phyloP scores from a whole-genome alignment of 345 rosid species.

The Murraya paniculata region DNA sequence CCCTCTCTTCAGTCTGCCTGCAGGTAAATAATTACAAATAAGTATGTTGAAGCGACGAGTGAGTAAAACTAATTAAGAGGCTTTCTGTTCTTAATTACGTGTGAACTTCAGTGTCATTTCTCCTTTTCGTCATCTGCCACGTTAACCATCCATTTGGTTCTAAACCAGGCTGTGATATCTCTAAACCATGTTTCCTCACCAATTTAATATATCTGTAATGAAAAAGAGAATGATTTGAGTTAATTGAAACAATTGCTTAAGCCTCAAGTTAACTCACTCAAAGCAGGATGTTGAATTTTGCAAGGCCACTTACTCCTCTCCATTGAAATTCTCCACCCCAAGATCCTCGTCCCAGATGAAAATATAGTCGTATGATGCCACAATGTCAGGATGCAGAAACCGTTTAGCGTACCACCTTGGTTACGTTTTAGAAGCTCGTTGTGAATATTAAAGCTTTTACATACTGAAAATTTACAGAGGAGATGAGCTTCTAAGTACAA shows the following conservation, averaged over 20 bases:
- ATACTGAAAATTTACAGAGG: not conserved
- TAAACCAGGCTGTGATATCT: conserved; percentile 96
- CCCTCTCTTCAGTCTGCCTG: conserved; percentile 77
- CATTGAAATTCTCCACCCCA: conserved; percentile 78
- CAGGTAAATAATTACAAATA: not conserved
- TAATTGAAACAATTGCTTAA: not conserved
- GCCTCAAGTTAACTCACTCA: conserved; percentile 3
- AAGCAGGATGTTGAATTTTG: not conserved
- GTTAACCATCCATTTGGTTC: conserved; percentile 73
- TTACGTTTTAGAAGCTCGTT: conserved; percentile 6
- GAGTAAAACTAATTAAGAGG: not conserved
- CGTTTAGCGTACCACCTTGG: conserved; percentile 96
- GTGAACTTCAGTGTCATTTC: conserved; percentile 82
- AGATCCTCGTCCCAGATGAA: conserved; percentile 99
- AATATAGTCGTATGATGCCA: conserved; percentile 81
- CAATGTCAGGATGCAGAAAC: conserved; percentile 92
- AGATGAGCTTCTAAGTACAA: conserved; percentile 23
- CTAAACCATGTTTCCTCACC: conserved; percentile 77
- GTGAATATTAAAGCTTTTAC: conserved; percentile 9
- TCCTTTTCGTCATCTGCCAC: conserved; percentile 94
- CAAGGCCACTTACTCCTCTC: conserved; percentile 62
- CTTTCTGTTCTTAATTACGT: conserved; percentile 43
- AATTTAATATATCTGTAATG: conserved; percentile 65
- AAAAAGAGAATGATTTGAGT: not conserved
- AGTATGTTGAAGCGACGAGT: not conserved